Evolutionary conservation across 1,284 basidiomycete genomes (phyloP), one percentile per base, ranked within the genome.

Genomic region (Trichosporon coremiiforme): DNA sequence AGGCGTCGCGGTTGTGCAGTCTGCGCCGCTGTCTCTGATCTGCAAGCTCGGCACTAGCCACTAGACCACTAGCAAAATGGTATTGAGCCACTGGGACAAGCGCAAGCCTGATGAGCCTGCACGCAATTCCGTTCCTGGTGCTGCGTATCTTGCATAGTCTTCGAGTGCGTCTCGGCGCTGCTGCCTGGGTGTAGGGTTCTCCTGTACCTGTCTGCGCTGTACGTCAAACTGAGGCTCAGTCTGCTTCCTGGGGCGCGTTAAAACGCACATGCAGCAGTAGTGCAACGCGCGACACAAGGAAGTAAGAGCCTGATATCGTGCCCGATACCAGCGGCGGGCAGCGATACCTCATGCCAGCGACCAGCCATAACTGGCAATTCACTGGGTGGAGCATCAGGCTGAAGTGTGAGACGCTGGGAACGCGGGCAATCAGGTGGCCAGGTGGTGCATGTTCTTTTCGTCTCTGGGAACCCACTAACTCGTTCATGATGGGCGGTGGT

Each of bases 361-460:
- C 41, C 41, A 45, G 41, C 41, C 41, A 45, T 45, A 45, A 17
- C 41, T 45, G 41, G 41, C 41, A 45, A 33, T 22, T 25, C 8
- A 65, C 15, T 38, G 33, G 41, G 62, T 64, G 35, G 64, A 65
- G 64, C 20, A 9, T 5, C 41, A 45, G 41, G 41, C 41, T 45
- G 15, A 45, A n/a, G 41, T 45, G 41, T 45, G 41, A 15, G 41
- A 45, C 41, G 41, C 41, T 45, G 41, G 41, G 41, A 45, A 45
- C 41, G 41, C 15, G 33, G 33, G 33, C 33, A 33, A 33, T 33
- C n/a, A n/a, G n/a, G n/a, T n/a, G n/a, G n/a, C n/a, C 33, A 33
- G 33, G 33, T 33, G 33, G 33, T 33, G 33, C 33, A 33, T 33
- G 33, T 4, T 33, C 33, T 33, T 33, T 33, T 33, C 33, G 33